Evolutionary conservation across 495 filamentous ascomycete species (phyloP), one percentile per base, ranked within the genome.

Genomic region (Darksidea phi): DNA sequence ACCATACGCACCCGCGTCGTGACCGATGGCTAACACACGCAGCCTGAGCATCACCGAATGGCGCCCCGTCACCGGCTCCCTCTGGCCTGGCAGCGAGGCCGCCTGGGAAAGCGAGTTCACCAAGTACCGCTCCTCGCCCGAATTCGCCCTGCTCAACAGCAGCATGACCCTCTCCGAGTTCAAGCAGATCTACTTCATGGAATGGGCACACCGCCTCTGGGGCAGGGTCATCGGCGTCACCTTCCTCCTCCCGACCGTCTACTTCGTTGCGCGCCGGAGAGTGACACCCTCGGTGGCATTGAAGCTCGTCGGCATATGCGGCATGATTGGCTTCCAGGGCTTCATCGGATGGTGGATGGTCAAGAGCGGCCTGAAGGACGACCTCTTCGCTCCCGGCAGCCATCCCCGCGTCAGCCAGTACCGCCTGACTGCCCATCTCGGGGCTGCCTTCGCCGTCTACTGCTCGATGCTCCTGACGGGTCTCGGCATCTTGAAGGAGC

Each of bases 331-430:
- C 28, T 94, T 96, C 72, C 94, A 98, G 74, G 94, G 95, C 8
- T 85, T 94, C 65, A 81, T 98, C 46, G 94, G 94, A 10, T 98
- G 94, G 94, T 98, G 93, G 90, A 98, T 98, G 94, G 94, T 98
- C 66, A 95, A 95, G 74, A 92, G 88, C 0, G 94, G 94, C 1
- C 78, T 98, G 57, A 90, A 90, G 66, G 94, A 98, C 71, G 91
- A 97, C 68, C 83, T 97, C 17, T 96, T 97, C 69, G 90, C 88
- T 2, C 87, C 89, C 0, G 95, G 93, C 6, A 86, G 84, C 54
- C 90, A 96, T 73, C 94, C 94, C 0, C 84, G 94, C 54, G 94
- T 98, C 28, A 89, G 84, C 70, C 94, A 98, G 75, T 97, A 97
- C 76, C 86, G 94, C 18, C 82, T 98, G 38, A 87, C 92, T 13